Percentiles rank a stretch among this genome's conserved stretches.
Evolutionary conservation across 441 rosid species (phyloP).

Genomic region (Rhodomyrtus psidioides): DNA sequence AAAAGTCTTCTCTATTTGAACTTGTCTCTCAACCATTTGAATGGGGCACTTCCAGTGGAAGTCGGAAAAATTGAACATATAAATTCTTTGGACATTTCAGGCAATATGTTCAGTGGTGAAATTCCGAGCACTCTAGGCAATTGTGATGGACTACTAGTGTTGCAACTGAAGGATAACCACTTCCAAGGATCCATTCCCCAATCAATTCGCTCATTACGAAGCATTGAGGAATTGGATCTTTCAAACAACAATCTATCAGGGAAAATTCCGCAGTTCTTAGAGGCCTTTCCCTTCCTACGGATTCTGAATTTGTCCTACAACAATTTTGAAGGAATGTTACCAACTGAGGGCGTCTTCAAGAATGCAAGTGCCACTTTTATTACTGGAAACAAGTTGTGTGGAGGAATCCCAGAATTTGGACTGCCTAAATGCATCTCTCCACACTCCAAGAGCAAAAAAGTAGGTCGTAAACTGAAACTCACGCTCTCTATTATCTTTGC

Average conservation of each 20-base stretch:
- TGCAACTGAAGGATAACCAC: too few relatives aligned
- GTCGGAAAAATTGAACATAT: too few relatives aligned
- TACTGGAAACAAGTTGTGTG: not conserved
- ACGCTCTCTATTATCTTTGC: not conserved
- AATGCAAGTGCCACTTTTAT: not conserved
- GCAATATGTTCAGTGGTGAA: fast-evolving
- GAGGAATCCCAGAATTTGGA: fast-evolving
- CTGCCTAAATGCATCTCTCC: constrained; percentile 4
- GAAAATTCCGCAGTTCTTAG: not conserved
- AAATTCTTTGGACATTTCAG: too few relatives aligned
- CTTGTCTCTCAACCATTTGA: too few relatives aligned
- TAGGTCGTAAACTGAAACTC: not conserved
- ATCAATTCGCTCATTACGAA: too few relatives aligned
- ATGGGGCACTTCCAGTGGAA: too few relatives aligned
- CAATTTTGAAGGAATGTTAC: not conserved
- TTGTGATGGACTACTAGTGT: too few relatives aligned
- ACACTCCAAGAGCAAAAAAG: not conserved
- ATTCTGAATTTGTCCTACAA: not conserved
- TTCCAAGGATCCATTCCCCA: too few relatives aligned
- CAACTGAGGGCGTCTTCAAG: not conserved
- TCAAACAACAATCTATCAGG: not conserved
- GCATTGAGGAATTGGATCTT: not conserved
- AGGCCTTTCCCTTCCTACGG: fast-evolving
- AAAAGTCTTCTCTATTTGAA: too few relatives aligned
- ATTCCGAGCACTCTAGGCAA: not conserved